Base-by-base conservation (phyloP, 75 land plant genomes). In the Cupressus sempervirens region DNA sequence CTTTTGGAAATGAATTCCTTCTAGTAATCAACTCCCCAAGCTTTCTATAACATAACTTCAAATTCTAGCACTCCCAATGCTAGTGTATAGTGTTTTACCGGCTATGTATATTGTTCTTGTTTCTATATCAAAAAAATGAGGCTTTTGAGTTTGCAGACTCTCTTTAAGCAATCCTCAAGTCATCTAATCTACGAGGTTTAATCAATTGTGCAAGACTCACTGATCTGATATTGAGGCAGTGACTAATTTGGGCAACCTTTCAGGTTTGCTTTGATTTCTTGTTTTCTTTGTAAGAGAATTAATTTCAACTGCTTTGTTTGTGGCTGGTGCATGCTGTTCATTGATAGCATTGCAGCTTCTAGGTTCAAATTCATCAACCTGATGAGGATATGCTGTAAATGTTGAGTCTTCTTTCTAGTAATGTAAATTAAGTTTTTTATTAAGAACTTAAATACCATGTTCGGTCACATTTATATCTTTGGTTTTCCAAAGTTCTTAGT, bases 1-100 rank as follows among this genome's bases (percentile, higher is more conserved):
- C 52, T 80, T 4, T 83, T 91, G 3, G 92, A 91, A 46, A 91
- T 91, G 92, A 91, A 91, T 76, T 91, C 92, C 9, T 91, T 91
- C 74, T 91, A 79, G 32, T 38, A 23, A 23, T 38, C n/a, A 23
- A 48, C 0, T 62, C n/a, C n/a, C n/a, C 6, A 62, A 62, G 67
- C 67, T 26, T 62, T 62, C 11, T 18, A 40, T 23, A 18, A 20
- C 26, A 8, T 40, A 38, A 40, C 9, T 40, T 8, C 23, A 38
- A 76, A 23, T 40, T 35, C 40, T 74, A 34, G 40, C 32, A 35
- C 34, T 73, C 14, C 41, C 18, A 75, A 35, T 18, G 1, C 77
- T 38, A 38, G 18, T 76, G 79, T 76, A 76, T 76, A 76, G 79
- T 76, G 43, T 40, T 40, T 76, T 38, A 36, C 45, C 41, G 45